phyloP scores from a whole-genome alignment of 495 filamentous ascomycete species.

The Usnea hakonensis region DNA sequence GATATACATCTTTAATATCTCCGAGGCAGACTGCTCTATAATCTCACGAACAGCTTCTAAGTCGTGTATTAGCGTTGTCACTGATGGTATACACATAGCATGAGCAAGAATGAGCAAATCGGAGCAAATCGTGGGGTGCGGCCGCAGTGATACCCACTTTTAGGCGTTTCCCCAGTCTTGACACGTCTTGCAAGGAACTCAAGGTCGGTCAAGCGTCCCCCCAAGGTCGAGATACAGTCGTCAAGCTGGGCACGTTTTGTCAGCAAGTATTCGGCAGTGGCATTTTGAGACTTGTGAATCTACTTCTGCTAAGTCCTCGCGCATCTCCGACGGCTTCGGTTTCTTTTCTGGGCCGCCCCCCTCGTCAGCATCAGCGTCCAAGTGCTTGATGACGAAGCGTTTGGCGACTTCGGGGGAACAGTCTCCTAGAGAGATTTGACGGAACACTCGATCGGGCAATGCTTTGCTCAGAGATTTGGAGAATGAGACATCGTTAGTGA shows the following conservation, averaged over 20 bases:
- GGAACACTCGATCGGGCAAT: conserved; percentile 85
- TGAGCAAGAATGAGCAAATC: neutral
- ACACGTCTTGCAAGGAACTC: conserved; percentile 89
- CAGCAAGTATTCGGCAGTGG: neutral
- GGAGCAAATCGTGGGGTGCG: neutral
- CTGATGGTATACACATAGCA: neutral
- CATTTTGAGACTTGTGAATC: neutral
- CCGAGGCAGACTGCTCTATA: conserved; percentile 74
- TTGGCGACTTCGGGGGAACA: conserved; percentile 79
- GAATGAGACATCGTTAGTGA: conserved; percentile 88
- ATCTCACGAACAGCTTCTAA: conserved; percentile 78
- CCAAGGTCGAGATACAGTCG: conserved; percentile 69
- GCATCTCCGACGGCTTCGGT: conserved; percentile 31
- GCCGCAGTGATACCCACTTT: conserved; percentile 32
- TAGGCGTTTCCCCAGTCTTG: conserved; percentile 78
- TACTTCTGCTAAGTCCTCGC: conserved; percentile 43
- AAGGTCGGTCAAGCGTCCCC: conserved; percentile 86
- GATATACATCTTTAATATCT: conserved; percentile 90
- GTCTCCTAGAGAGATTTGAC: conserved; percentile 75
- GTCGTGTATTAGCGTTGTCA: neutral
- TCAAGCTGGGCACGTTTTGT: conserved; percentile 47
- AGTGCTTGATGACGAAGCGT: conserved; percentile 77
- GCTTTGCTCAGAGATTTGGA: conserved; percentile 81
- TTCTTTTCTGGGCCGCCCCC: conserved; percentile 32
- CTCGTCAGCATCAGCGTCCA: conserved; percentile 47